Base-by-base conservation (phyloP, 2,329 filamentous ascomycete genomes). In the Xylaria sp. region DNA sequence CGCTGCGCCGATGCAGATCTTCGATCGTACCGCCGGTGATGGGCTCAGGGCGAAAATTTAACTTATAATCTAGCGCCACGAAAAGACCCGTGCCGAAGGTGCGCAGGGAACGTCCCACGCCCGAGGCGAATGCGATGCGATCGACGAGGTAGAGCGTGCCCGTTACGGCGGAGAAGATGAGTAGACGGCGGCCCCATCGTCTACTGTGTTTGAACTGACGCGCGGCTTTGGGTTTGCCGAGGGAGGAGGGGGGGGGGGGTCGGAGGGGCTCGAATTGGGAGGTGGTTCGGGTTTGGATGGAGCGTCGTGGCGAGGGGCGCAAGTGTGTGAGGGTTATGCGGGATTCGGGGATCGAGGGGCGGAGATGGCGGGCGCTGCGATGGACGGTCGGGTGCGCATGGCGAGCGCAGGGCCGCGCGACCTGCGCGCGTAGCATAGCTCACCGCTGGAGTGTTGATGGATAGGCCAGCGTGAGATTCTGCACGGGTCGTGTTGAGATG, bases 31-130 rank as follows among this genome's bases (percentile, higher is more conserved):
- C 84, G 23, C 88, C 91, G 54, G 87, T 82, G 58, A 87, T 82
- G 5, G 93, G 92, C 65, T 91, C 78, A 4, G 90, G 82, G 4
- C 91, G 85, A 75, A 99, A 99, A 76, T 99, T 97, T 74, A 97
- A 79, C 77, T 97, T 97, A 79, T 99, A 97, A 77, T 99, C 94
- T 23, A 92, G 70, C 0, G 92, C 93, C 13, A 96, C 89, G 51
- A 92, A 71, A 9, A 96, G 77, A 6, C 92, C 93, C 2, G 85
- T 85, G 47, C 82, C 81, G 73, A 97, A 96, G 0, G 94, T 97
- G 48, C 89, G 88, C 48, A 89, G 74, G 23, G 90, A 93, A 58
- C 94, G 89, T 44, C 83, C 85, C 30, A 96, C 76, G 10, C 90
- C 88, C 0, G 90, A 88, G 54, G 91, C 90, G 74, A 94, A 95